Conservation (phyloP, 2,329 filamentous ascomycete genomes). For the Verticillium albo-atrum region DNA sequence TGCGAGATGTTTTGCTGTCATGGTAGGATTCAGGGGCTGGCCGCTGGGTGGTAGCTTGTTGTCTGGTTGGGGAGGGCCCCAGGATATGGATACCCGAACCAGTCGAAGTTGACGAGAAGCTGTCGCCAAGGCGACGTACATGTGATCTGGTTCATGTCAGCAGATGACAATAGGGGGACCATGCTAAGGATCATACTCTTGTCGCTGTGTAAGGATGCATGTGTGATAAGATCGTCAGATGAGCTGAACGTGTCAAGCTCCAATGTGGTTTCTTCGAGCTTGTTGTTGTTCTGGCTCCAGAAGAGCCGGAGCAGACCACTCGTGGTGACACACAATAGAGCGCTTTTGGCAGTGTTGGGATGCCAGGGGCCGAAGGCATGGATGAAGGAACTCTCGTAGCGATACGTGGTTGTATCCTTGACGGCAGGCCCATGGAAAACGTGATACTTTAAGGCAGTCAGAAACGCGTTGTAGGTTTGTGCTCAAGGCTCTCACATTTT, state of each 20-base stretch:
- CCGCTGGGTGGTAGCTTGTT: slow-evolving; percentile 44
- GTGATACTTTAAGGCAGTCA: slow-evolving; percentile 26
- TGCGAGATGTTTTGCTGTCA: slow-evolving; percentile 53
- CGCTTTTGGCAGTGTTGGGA: slow-evolving; percentile 64
- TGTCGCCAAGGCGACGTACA: slow-evolving; percentile 53
- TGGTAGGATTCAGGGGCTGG: slow-evolving; percentile 43
- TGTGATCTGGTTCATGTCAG: slow-evolving; percentile 9
- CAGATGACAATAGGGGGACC: background rate
- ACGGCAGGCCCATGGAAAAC: slow-evolving; percentile 56
- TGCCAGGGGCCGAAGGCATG: slow-evolving; percentile 69
- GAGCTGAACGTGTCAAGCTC: slow-evolving; percentile 70
- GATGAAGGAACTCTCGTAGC: slow-evolving; percentile 62
- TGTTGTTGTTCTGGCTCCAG: slow-evolving; percentile 69
- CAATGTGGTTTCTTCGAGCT: slow-evolving; percentile 67
- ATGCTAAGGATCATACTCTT: slow-evolving; percentile 47
- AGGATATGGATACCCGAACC: slow-evolving; percentile 69
- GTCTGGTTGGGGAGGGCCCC: slow-evolving; percentile 60
- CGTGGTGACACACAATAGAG: slow-evolving; percentile 71
- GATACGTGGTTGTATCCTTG: slow-evolving; percentile 56
- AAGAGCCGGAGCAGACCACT: slow-evolving; percentile 71
- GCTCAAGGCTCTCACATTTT: slow-evolving; percentile 26
- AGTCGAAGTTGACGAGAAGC: slow-evolving; percentile 68
- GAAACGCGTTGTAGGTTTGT: background rate
- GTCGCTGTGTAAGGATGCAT: slow-evolving; percentile 71
- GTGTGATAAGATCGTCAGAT: slow-evolving; percentile 72